Base-by-base conservation (phyloP, 495 filamentous ascomycete species). In the Chaetomium cochliodes region DNA sequence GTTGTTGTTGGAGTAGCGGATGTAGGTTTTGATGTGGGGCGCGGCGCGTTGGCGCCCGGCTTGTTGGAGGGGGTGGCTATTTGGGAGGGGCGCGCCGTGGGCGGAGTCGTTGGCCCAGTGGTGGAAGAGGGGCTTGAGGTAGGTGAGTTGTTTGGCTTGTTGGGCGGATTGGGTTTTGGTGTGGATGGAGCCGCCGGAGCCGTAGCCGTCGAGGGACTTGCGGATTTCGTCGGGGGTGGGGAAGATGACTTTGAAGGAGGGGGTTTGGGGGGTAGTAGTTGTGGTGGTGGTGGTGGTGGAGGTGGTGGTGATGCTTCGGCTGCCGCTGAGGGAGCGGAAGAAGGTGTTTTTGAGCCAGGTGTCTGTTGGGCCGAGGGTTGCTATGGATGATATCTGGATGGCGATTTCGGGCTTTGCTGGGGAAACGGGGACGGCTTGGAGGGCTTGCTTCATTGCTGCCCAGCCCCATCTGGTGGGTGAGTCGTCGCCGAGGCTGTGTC, bases 21-120 rank as follows among this genome's bases (percentile, higher is more conserved):
- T 86, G 64, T 94, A 97, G 0, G 92, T 96, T 73, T 97, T 97
- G 67, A 96, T 90, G 70, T 97, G 92, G 0, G 92, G 92, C 4
- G 92, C 92, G 5, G 92, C 92, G n/a, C 85, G 81, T n/a, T 85
- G 80, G 51, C 92, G 81, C 13, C 88, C 85, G 47, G 83, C 78
- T 18, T 79, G 77, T 33, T 66, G 67, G 2, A 68, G 5, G 47
- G 3, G 0, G 33, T 47, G 6, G 49, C 28, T 55, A 5, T 37
- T 51, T 9, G 22, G 12, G 4, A 70, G 60, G 2, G 58, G 4
- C 2, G 59, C 64, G 16, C 76, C 78, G 51, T 84, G 78, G 3
- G 81, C 79, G 26, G 70, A 65, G 42, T 80, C 79, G 56, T 81
- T 79, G 11, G 86, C 84, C 90, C 91, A 96, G 64, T 92, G 88